phyloP scores from a whole-genome alignment of 1,139 yeast species.

The Torulaspora pretoriensis region DNA sequence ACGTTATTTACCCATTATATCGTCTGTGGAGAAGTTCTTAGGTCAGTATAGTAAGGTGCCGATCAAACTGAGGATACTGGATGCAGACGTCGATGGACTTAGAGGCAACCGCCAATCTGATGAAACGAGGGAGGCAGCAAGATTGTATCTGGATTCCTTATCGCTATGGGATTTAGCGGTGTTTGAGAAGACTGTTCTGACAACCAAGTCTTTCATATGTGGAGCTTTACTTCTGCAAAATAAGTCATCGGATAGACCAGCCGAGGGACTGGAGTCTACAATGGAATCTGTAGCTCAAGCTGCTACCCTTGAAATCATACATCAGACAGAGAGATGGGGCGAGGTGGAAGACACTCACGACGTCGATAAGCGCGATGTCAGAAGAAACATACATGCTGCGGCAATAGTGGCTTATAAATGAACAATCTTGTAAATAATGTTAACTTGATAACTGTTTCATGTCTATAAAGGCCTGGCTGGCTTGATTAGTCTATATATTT shows the following conservation, averaged over 20 bases:
- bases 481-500: constrained; percentile 23
- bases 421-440: constrained; percentile 3
- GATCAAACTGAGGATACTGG: constrained; percentile 54
- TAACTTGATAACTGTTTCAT: background rate
- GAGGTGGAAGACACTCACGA: constrained; percentile 98
- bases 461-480: constrained; percentile 1
- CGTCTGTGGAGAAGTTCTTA: constrained; percentile 59
- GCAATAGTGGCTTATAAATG: constrained; percentile 51
- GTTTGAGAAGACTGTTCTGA: constrained; percentile 78
- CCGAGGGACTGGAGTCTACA: constrained; percentile 32
- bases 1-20: constrained; percentile 67
- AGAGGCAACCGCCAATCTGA: constrained; percentile 71
- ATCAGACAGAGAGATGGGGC: constrained; percentile 91
- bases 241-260: constrained; percentile 28
- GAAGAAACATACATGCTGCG: constrained; percentile 77
- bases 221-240: constrained; percentile 45
- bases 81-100: constrained; percentile 75
- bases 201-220: constrained; percentile 80
- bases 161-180: constrained; percentile 79
- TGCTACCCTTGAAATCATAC: constrained; percentile 75
- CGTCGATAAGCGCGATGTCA: constrained; percentile 84
- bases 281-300: constrained; percentile 72
- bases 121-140: constrained; percentile 58
- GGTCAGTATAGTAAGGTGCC: constrained; percentile 40
- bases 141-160: constrained; percentile 58